phyloP scores from a whole-genome alignment of 2,329 filamentous ascomycete genomes.

The Pleoardoris graminearum region DNA sequence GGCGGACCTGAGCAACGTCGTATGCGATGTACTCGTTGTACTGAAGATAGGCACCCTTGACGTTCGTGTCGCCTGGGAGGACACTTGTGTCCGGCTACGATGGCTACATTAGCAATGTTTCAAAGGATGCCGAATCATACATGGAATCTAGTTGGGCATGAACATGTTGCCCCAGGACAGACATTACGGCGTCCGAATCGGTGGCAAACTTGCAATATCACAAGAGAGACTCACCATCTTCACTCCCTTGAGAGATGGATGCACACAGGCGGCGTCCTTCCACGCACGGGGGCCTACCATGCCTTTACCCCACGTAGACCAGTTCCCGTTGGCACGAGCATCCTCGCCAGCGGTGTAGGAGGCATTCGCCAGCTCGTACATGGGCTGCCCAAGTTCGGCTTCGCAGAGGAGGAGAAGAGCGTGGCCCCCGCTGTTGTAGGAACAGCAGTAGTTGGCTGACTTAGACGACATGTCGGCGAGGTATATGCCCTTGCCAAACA shows the following conservation, averaged over 20 bases:
- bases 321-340: constrained; percentile 62
- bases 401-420: constrained; percentile 82
- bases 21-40: constrained; percentile 80
- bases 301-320: constrained; percentile 74
- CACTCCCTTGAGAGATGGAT: constrained; percentile 67
- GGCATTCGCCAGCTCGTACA: constrained; percentile 63
- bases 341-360: constrained; percentile 67
- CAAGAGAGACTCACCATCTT: constrained; percentile 66
- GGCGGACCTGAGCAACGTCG: constrained; percentile 68
- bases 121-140: too few species aligned
- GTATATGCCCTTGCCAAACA: constrained; percentile 91
- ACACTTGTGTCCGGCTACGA: constrained; percentile 30
- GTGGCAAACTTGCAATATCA: too few species aligned
- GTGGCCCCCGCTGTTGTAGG: constrained; percentile 64
- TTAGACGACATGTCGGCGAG: constrained; percentile 81
- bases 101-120: constrained; percentile 11
- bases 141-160: too few species aligned
- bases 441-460: constrained; percentile 75
- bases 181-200: too few species aligned
- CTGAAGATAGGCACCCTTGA: constrained; percentile 52
- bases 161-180: too few species aligned
- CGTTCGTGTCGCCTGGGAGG: neutral
- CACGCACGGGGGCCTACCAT: constrained; percentile 65
- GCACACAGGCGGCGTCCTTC: constrained; percentile 73
- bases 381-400: constrained; percentile 76